These are phyloP conservation scores for Pelargonium nanum DNA, from an alignment of 345 rosid genomes.

Conservation along the genomic window DNA sequence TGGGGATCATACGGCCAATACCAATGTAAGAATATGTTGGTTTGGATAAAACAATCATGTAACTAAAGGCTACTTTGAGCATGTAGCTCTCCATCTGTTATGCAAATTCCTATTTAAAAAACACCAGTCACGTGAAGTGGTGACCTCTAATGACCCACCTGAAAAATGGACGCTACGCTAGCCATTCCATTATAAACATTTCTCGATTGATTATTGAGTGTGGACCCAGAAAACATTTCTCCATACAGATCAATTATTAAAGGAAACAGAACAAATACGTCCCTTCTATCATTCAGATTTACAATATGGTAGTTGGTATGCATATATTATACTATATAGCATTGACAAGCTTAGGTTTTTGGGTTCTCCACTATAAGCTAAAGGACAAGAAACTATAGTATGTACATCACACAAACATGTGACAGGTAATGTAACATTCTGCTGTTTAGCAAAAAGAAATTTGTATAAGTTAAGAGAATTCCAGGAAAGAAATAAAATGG, in stretches of 20 bases:
- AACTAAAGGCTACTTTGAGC: neutral
- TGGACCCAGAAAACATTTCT: neutral
- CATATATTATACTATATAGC: too few relatives aligned
- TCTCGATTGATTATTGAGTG: neutral
- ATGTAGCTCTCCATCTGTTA: neutral
- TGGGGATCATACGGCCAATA: neutral
- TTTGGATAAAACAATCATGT: neutral
- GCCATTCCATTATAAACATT: neutral
- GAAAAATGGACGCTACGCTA: neutral
- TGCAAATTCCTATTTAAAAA: too few relatives aligned
- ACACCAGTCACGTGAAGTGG: too few relatives aligned
- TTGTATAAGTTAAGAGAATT: neutral
- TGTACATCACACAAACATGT: neutral
- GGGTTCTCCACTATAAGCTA: neutral
- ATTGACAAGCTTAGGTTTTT: too few relatives aligned
- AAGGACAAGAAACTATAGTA: too few relatives aligned
- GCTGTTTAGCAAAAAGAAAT: neutral
- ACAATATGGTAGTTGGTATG: too few relatives aligned
- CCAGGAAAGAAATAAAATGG: neutral
- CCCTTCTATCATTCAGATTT: neutral
- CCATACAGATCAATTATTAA: neutral
- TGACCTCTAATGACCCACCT: neutral
- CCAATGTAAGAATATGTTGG: neutral
- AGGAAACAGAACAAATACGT: neutral
- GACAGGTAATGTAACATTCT: neutral